These are phyloP conservation scores for Choricystis sp. DNA, from an alignment of 139 green algal genomes.

Conservation along the genomic window DNA sequence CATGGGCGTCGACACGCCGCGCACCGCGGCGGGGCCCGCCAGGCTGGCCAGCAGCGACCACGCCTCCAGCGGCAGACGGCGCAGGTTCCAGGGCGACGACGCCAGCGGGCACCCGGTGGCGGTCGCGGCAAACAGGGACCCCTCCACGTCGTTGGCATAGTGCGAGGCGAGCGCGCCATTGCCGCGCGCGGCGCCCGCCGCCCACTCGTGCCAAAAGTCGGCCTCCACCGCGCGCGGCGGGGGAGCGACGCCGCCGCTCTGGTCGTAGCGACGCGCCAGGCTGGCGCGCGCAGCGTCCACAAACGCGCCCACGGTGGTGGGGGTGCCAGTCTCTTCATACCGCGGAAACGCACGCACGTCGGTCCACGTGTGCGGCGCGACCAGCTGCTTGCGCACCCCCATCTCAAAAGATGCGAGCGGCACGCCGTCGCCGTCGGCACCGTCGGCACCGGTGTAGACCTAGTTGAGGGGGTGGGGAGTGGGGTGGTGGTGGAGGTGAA, in stretches of 20 bases:
- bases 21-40: conserved; percentile 10
- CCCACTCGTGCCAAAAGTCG: conserved; percentile 9
- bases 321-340: no score
- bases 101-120: conserved; percentile 14
- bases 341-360: no score
- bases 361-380: no score
- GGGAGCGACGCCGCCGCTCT: no score
- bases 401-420: no score
- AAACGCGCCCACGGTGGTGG: no score
- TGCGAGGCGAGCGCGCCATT: conserved; percentile 10
- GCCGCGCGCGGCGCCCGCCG: background rate
- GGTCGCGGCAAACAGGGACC: conserved; percentile 31
- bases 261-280: no score
- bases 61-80: background rate
- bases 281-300: no score
- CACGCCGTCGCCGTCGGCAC: no score
- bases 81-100: conserved; percentile 39
- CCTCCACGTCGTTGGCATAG: conserved; percentile 65
- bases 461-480: no score
- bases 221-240: background rate
- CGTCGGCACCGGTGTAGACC: no score
- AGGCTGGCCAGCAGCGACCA: background rate
- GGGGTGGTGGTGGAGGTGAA: no score
- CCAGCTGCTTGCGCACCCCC: conserved; percentile 9
- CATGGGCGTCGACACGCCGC: conserved; percentile 63